Evolutionary conservation across 768 basidiomycete species (phyloP).

Genomic region (Fomitopsis pulvina): DNA sequence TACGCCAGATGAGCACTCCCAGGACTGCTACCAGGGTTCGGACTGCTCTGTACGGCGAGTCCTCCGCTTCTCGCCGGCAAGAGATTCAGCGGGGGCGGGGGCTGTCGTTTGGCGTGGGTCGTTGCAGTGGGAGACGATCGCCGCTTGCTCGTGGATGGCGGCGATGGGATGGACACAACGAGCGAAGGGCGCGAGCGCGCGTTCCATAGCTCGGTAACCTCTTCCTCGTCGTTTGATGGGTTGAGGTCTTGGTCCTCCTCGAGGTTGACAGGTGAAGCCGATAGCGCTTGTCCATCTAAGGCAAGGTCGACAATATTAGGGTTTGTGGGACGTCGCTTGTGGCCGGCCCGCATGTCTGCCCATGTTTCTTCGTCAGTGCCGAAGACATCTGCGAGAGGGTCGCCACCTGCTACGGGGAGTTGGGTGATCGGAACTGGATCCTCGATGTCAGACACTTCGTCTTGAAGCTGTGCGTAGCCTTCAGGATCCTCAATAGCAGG

Average conservation of each 20-base stretch:
- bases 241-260: constrained; percentile 24
- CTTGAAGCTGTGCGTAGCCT: constrained; percentile 17
- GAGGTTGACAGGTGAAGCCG: constrained; percentile 16
- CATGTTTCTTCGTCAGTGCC: constrained; percentile 61
- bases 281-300: constrained; percentile 37
- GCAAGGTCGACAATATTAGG: constrained; percentile 49
- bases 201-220: constrained; percentile 20
- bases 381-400: constrained; percentile 58
- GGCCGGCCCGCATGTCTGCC: constrained; percentile 37
- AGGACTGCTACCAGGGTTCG: constrained; percentile 25
- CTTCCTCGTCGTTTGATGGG: constrained; percentile 36
- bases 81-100: constrained; percentile 45
- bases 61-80: constrained; percentile 25
- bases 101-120: constrained; percentile 24
- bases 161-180: constrained; percentile 35
- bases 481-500: constrained; percentile 10
- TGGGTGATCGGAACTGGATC: constrained; percentile 34
- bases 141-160: constrained; percentile 25
- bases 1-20: constrained; percentile 41
- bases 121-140: constrained; percentile 30
- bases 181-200: constrained; percentile 23
- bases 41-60: constrained; percentile 31
- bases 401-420: constrained; percentile 25
- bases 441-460: constrained; percentile 8
- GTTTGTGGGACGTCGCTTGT: constrained; percentile 25